phyloP scores from a whole-genome alignment of 2,329 filamentous ascomycete genomes.

The Ophiosphaerella narmari region DNA sequence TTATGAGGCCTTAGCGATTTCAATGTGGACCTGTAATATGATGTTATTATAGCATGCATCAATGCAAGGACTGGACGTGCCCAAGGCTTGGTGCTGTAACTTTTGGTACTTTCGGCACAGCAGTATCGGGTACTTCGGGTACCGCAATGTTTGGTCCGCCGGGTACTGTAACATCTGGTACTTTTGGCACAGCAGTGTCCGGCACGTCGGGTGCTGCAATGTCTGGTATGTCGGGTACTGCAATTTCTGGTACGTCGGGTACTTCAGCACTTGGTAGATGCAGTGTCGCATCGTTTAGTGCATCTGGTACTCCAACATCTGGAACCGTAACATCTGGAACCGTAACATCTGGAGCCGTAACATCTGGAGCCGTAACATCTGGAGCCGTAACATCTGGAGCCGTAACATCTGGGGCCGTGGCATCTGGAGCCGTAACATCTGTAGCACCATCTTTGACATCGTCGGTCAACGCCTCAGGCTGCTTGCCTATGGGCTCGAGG shows the following conservation, averaged over 20 bases:
- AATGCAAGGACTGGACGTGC: not conserved
- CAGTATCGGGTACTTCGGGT: conserved; percentile 1
- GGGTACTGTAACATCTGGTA: not conserved
- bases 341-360: not conserved
- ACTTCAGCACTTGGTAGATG: not conserved
- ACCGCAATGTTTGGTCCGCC: not conserved
- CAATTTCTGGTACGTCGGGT: conserved; percentile 1
- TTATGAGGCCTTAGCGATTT: conserved; percentile 2
- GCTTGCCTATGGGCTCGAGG: too few species aligned
- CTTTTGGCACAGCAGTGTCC: not conserved
- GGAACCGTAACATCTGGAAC: not conserved
- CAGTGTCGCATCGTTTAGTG: not conserved
- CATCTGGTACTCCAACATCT: not conserved
- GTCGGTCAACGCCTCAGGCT: not conserved
- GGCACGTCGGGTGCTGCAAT: not conserved
- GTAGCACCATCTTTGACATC: not conserved
- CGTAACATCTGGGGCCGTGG: not conserved
- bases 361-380: not conserved
- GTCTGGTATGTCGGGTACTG: conserved; percentile 1
- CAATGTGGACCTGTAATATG: not conserved
- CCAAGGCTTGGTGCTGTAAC: not conserved
- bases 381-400: not conserved
- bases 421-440: not conserved
- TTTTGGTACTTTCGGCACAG: conserved; percentile 1
- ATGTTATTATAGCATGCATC: not conserved